A percentile compares a stretch with the other conserved stretches of the same genome.
Conservation (phyloP, 2,329 filamentous ascomycete species). For the Colletotrichum sp. region DNA sequence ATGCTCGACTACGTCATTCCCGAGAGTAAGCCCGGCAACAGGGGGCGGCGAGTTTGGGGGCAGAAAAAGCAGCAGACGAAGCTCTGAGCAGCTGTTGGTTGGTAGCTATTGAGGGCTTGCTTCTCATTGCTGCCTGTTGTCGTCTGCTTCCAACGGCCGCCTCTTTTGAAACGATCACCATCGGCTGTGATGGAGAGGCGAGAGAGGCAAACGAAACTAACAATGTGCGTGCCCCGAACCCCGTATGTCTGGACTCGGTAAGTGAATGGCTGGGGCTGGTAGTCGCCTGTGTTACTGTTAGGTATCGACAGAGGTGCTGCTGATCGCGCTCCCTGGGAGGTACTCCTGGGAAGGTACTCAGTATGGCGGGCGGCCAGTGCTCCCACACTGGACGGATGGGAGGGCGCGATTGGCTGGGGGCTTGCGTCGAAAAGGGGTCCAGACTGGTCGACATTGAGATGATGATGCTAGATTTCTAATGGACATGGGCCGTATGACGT, state of each 20-base stretch:
- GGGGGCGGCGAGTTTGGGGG: not conserved
- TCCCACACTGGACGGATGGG: not conserved
- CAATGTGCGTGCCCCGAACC: not conserved
- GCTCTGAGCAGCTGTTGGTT: not conserved
- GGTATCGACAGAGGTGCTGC: not conserved
- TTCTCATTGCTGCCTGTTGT: not conserved
- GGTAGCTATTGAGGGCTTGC: not conserved
- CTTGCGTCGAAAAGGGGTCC: constrained; percentile 9
- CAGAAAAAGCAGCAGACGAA: not conserved
- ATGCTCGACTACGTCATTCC: constrained; percentile 18
- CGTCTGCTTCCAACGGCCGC: not conserved
- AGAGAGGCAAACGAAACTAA: not conserved
- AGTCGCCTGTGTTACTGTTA: not conserved
- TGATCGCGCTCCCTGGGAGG: not conserved
- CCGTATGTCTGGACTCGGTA: not conserved
- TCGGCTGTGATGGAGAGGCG: not conserved
- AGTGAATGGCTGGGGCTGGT: not conserved
- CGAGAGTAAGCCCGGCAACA: constrained; percentile 1
- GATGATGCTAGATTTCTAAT: constrained; percentile 20
- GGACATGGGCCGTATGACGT: constrained; percentile 17
- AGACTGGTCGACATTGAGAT: constrained; percentile 15
- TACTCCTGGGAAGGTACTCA: not conserved
- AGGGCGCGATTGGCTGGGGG: constrained; percentile 1
- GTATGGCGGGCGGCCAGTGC: not conserved
- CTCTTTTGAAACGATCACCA: not conserved